Conservation (phyloP, 1,284 basidiomycete species). For the Sporisorium exsertum region DNA sequence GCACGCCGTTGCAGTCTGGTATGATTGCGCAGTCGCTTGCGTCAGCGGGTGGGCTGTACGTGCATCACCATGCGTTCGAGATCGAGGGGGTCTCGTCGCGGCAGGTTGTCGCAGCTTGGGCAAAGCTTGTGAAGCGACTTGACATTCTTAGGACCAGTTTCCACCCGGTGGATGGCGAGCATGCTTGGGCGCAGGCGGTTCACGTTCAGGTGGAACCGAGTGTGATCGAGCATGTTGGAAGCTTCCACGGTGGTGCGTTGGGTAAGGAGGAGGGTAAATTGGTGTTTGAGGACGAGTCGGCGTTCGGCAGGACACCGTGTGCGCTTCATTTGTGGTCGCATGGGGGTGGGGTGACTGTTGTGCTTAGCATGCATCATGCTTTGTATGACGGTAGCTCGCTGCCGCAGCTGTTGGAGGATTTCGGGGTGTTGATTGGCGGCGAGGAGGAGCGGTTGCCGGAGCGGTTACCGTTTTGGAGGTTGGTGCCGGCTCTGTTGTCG, state of each 20-base stretch:
- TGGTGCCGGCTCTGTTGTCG: constrained; percentile 54
- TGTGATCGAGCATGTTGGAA: constrained; percentile 23
- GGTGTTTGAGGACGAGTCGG: constrained; percentile 52
- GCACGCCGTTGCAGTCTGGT: constrained; percentile 66
- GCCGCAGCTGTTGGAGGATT: constrained; percentile 51
- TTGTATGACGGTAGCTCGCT: constrained; percentile 58
- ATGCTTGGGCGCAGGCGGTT: constrained; percentile 58
- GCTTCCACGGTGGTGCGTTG: constrained; percentile 8
- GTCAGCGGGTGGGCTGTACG: constrained; percentile 51
- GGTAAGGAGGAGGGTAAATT: constrained; percentile 26
- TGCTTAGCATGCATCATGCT: constrained; percentile 57
- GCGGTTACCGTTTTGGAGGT: constrained; percentile 39
- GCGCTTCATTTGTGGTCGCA: constrained; percentile 43
- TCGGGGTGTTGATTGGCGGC: constrained; percentile 19
- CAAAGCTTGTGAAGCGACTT: constrained; percentile 32
- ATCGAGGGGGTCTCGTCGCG: constrained; percentile 4
- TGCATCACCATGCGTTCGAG: constrained; percentile 55
- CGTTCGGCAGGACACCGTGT: constrained; percentile 48
- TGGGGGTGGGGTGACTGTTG: background rate
- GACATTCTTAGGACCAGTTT: constrained; percentile 64
- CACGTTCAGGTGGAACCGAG: constrained; percentile 19
- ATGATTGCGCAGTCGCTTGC: constrained; percentile 63
- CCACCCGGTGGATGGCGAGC: constrained; percentile 40
- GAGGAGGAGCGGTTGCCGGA: background rate
- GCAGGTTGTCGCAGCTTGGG: constrained; percentile 42